Evolutionary conservation across 805 yeast species (phyloP).

Genomic region (Sungouiella thailandica): DNA sequence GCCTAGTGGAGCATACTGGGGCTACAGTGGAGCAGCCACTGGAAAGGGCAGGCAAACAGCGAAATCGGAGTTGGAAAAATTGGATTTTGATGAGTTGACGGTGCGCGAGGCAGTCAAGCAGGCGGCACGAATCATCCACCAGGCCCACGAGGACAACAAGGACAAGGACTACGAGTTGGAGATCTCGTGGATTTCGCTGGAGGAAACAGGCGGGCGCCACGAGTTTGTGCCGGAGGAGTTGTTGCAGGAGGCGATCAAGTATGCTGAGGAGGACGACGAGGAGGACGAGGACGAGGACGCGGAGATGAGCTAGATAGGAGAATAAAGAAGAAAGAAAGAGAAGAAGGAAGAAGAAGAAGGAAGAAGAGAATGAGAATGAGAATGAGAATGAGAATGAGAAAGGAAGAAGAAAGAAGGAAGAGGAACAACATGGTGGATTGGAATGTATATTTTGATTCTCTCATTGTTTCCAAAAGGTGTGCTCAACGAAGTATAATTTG

Average conservation of each 20-base stretch:
- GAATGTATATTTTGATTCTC: no score
- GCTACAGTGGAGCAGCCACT: conserved; percentile 93
- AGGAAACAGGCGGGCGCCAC: conserved; percentile 78
- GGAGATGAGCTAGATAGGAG: conserved; percentile 10
- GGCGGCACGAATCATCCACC: conserved; percentile 88
- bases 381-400: background rate
- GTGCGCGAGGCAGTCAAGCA: conserved; percentile 83
- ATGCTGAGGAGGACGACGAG: conserved; percentile 77
- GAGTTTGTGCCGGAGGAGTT: conserved; percentile 74
- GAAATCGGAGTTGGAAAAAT: conserved; percentile 90
- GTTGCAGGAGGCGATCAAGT: conserved; percentile 75
- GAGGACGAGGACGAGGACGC: conserved; percentile 63
- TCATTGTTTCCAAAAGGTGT: no score
- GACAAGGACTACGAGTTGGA: conserved; percentile 97
- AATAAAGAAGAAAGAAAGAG: background rate
- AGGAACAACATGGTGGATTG: no score
- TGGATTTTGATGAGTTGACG: conserved; percentile 64
- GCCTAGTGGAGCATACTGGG: conserved; percentile 98
- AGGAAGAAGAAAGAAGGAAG: no score
- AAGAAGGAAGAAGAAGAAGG: background rate
- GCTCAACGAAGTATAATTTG: no score
- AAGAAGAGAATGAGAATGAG: conserved; percentile 14
- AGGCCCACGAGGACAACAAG: conserved; percentile 96
- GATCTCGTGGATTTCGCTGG: conserved; percentile 77
- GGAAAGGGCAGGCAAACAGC: conserved; percentile 99